Base-by-base conservation (phyloP, 345 rosid species). In the Eucalyptus decipiens region DNA sequence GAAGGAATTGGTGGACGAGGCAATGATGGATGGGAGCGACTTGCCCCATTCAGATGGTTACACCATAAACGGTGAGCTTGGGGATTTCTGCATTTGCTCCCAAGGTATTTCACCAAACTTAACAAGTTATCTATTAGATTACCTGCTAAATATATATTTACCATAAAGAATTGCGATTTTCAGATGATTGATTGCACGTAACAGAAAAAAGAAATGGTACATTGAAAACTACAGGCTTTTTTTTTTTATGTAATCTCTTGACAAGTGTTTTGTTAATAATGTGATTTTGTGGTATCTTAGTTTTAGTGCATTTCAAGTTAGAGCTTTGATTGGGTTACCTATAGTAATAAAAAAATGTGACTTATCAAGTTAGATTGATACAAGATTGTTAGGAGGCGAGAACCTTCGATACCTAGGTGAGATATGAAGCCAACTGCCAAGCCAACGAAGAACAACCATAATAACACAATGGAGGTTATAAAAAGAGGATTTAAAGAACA, bases 41-140 rank as follows among this genome's bases (percentile, higher is more conserved):
- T 37, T 83, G 13, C 91, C 91, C 15, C 58, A 47, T 4, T 90
- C 92, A 13, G 67, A 87, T 49, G 90, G 89, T 30, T 90, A 89
- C 69, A 62, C 87, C 88, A 89, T 87, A 30, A 90, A 90, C 18
- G 92, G 92, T 7, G 88, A 89, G 72, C 89, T 90, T 7, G 92
- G 92, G 67, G 92, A 89, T 69, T 81, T 90, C 5, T 60, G 37
- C 40, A 67, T 81, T 40, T 90, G 92, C 86, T 90, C 92, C 11
- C 65, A 87, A 47, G 88, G 90, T 89, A 89, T 43, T 30, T 62
- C 28, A 12, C 81, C 81, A 19, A 19, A 72, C 81, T 37, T 72
- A 34, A 37, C 81, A 19, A 37, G 81, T 72, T 37, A 34, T 37
- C 81, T 19, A 0, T 72, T 37, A 37, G 45, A 72, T 19, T 21